These are phyloP conservation scores for Amanita fuliginea DNA, from an alignment of 768 basidiomycete species.

Conservation along the genomic window DNA sequence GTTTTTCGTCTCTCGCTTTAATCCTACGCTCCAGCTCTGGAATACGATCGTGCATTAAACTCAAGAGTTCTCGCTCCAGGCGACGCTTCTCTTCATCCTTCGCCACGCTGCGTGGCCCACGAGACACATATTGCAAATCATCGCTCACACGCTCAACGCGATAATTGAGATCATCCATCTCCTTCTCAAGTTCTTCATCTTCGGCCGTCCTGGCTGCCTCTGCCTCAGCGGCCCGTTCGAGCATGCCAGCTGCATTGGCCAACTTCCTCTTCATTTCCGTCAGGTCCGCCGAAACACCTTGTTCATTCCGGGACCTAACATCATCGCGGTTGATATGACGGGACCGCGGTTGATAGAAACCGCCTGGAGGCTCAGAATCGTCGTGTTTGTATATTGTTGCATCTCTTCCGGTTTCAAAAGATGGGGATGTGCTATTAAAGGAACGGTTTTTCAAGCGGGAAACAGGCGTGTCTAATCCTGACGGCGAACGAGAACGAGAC, in stretches of 20 bases:
- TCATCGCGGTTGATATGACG: slow-evolving; percentile 81
- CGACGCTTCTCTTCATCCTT: slow-evolving; percentile 82
- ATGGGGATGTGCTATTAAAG: slow-evolving; percentile 44
- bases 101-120: slow-evolving; percentile 55
- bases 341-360: slow-evolving; percentile 69
- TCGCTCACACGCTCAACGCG: slow-evolving; percentile 81
- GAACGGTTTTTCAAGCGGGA: slow-evolving; percentile 64
- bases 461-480: slow-evolving; percentile 36
- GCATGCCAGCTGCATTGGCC: slow-evolving; percentile 64
- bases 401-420: slow-evolving; percentile 57
- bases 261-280: slow-evolving; percentile 82
- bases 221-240: slow-evolving; percentile 64
- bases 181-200: slow-evolving; percentile 85
- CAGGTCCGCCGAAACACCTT: slow-evolving; percentile 54
- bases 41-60: slow-evolving; percentile 80
- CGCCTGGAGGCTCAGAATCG: slow-evolving; percentile 44
- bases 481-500: slow-evolving; percentile 59
- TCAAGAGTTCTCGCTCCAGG: slow-evolving; percentile 79
- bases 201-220: slow-evolving; percentile 56
- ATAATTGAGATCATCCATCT: slow-evolving; percentile 79
- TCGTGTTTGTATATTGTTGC: slow-evolving; percentile 89
- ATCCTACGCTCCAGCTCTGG: slow-evolving; percentile 86
- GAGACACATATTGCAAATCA: slow-evolving; percentile 79
- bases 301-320: slow-evolving; percentile 66
- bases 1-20: slow-evolving; percentile 65